Percentiles rank a stretch among this genome's conserved stretches.
These are phyloP conservation scores for Lactarius indigo DNA, from an alignment of 768 basidiomycete species.

Conservation along the genomic window DNA sequence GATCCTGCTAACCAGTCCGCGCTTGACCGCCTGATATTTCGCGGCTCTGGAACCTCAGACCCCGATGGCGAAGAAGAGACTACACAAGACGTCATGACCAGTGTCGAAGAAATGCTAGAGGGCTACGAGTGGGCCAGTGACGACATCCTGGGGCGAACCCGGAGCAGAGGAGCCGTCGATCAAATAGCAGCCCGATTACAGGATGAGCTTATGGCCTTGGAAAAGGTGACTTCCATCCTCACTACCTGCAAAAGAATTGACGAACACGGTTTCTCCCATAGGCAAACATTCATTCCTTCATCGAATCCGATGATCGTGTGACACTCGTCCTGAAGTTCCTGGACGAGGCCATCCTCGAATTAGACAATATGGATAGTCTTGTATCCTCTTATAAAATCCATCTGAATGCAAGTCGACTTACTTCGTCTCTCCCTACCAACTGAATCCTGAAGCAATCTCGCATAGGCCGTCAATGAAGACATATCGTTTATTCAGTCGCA, in stretches of 20 bases:
- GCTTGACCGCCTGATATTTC: constrained; percentile 65
- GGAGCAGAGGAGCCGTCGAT: constrained; percentile 74
- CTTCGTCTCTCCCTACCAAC: constrained; percentile 1
- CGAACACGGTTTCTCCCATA: constrained; percentile 31
- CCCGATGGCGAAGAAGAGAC: constrained; percentile 57
- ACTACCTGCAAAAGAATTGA: background rate
- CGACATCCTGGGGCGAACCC: constrained; percentile 63
- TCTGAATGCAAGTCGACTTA: constrained; percentile 64
- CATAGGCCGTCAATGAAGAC: constrained; percentile 89
- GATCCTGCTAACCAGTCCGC: constrained; percentile 73
- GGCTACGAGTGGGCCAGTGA: constrained; percentile 96
- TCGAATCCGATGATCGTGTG: constrained; percentile 93
- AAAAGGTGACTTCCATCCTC: constrained; percentile 59
- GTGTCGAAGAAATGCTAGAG: constrained; percentile 98
- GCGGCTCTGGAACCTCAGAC: constrained; percentile 30
- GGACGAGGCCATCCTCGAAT: constrained; percentile 83
- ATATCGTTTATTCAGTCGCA: constrained; percentile 95
- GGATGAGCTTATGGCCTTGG: constrained; percentile 88
- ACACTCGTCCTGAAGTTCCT: constrained; percentile 80
- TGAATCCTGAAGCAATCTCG: constrained; percentile 15
- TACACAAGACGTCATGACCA: constrained; percentile 77
- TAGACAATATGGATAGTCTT: constrained; percentile 86
- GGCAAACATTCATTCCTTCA: constrained; percentile 97
- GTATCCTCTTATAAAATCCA: constrained; percentile 96
- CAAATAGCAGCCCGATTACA: constrained; percentile 86